Percentiles rank a stretch among this genome's conserved stretches.
Evolutionary conservation across 768 basidiomycete genomes (phyloP).

Genomic region (Austroboletus eburneus): DNA sequence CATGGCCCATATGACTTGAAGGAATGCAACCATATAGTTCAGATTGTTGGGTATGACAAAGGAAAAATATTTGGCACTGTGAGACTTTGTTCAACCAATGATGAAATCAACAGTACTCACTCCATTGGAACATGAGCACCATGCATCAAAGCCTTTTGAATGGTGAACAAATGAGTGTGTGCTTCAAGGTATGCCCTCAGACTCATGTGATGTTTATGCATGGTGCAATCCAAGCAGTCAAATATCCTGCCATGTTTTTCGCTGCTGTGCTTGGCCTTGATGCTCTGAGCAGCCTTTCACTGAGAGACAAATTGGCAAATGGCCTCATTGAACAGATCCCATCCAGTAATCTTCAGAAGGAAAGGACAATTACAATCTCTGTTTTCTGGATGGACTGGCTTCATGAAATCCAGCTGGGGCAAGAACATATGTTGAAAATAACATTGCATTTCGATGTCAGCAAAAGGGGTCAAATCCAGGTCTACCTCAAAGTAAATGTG

Average conservation of each 20-base stretch:
- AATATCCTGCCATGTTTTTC: conserved; percentile 2
- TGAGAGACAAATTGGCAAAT: neutral
- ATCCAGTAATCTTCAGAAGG: neutral
- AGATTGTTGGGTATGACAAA: neutral
- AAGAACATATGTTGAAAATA: neutral
- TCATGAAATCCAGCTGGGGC: neutral
- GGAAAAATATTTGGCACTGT: neutral
- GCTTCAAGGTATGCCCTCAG: no score
- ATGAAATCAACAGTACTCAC: no score
- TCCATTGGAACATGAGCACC: no score
- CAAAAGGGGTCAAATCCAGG: neutral
- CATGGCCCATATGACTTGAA: conserved; percentile 3
- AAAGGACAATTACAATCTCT: neutral
- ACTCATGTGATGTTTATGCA: no score
- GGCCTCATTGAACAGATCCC: neutral
- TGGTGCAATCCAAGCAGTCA: neutral
- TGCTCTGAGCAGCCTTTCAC: neutral
- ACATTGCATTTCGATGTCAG: neutral
- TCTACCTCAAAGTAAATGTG: conserved; percentile 4
- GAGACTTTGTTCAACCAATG: no score
- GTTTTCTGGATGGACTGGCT: neutral
- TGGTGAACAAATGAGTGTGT: no score
- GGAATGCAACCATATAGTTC: neutral
- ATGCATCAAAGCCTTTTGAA: no score
- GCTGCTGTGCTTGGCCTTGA: neutral